Base-by-base conservation (phyloP, 2,329 filamentous ascomycete species). In the Boeremia exigua region DNA sequence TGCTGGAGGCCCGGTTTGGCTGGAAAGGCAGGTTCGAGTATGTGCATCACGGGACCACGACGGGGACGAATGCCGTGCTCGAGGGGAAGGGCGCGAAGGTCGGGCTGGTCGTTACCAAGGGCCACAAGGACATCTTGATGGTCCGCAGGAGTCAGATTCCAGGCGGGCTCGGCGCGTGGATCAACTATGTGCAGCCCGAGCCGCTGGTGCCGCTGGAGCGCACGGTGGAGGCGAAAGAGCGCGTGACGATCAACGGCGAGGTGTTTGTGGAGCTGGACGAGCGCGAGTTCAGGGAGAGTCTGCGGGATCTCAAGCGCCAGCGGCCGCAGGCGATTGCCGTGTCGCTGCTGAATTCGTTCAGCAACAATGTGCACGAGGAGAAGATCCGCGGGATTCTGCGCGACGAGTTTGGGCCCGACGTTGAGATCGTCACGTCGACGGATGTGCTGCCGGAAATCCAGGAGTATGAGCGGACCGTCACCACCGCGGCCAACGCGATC, bases 11-110 rank as follows among this genome's bases (percentile, higher is more conserved):
- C 2, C 68, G 71, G 17, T 77, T 76, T 56, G 57, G 61, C 56
- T 81, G 77, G 77, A 67, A 75, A 1, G 79, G 78, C n/a, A 74
- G 73, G 39, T 81, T 82, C 57, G 73, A 78, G 19, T 80, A 78
- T 60, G 79, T 82, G 44, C 80, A 82, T 46, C 80, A 82, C 62
- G 80, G 80, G 8, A 82, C 79, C 0, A 82, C 80, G 2, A 78
- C 78, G 10, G 80, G 76, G 2, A 82, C 80, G 1, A 82, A 82
- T 60, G 80, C 80, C 4, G 78, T 82, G 17, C 71, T 82, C 2
- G 80, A 82, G 60, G 78, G 77, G 19, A 81, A 82, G 56, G 80
- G 80, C 25, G 79, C 77, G n/a, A 77, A 76, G 28, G 75, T 79
- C 1, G 80, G 75, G 1, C 69, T 82, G 1, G 69, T 82, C 28